These are phyloP conservation scores for Aegilops longissima DNA, from an alignment of 176 grass and related monocot genomes.

Conservation along the genomic window DNA sequence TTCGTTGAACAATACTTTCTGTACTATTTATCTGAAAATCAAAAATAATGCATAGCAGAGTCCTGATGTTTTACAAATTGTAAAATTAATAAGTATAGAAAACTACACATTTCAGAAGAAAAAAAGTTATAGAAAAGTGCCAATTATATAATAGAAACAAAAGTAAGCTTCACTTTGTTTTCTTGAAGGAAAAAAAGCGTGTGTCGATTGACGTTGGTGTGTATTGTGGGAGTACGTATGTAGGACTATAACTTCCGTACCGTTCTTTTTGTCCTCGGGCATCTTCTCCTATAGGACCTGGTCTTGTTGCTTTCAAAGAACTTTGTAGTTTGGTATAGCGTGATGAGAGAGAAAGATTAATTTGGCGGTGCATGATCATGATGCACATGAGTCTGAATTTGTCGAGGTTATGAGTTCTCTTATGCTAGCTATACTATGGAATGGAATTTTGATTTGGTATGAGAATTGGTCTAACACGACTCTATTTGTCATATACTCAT, in stretches of 20 bases:
- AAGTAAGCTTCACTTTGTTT: not conserved
- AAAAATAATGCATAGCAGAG: too few relatives aligned
- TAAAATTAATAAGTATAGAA: too few relatives aligned
- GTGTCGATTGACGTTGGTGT: not conserved
- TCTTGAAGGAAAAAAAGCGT: not conserved
- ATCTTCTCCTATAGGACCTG: not conserved
- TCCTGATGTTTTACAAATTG: too few relatives aligned
- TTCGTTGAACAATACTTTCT: too few relatives aligned
- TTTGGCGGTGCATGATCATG: not conserved
- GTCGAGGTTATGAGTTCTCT: not conserved
- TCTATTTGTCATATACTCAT: not conserved
- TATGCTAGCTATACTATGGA: not conserved
- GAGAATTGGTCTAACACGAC: constrained; percentile 16
- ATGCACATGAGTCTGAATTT: not conserved
- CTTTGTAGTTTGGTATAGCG: not conserved
- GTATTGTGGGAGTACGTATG: not conserved
- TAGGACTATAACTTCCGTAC: not conserved
- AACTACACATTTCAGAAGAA: too few relatives aligned
- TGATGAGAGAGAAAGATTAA: too few relatives aligned
- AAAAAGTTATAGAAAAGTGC: too few relatives aligned
- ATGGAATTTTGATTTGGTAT: not conserved
- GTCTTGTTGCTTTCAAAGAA: not conserved
- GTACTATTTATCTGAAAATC: too few relatives aligned
- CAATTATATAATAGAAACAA: too few relatives aligned
- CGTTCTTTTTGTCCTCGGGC: not conserved